Evolutionary conservation across 805 yeast species (phyloP), one percentile per base, ranked within the genome.

Genomic region (Ogataea pini): DNA sequence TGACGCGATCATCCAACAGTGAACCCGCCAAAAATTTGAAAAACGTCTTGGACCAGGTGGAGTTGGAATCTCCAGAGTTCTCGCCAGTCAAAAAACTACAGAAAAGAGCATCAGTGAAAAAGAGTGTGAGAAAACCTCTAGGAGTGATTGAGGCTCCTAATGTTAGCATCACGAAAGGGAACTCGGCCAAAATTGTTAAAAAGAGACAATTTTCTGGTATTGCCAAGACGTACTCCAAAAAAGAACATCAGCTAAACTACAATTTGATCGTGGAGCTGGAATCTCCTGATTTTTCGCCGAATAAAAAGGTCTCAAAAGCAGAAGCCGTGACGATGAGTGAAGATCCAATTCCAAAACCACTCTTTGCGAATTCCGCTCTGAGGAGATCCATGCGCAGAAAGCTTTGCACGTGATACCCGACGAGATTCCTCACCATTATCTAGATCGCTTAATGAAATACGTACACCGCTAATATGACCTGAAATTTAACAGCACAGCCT

Each of bases 221-320:
- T 2, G 42, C 42, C 22, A 39, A 39, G 25, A 39, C 42, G 12
- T 27, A 17, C 17, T 24, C 32, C 7, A 39, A 18, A 22, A 38
- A 38, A 24, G 10, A 12, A 6, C 28, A 38, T 18, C 3, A 14
- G 20, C 10, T 39, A 2, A 39, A 39, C 17, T 39, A 39, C 42
- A 22, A 39, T 8, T 9, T 39, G 37, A 41, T 41, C 4, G 9
- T 28, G 19, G 53, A 47, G 42, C 10, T 36, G 7, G 44, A 46
- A n/a, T 53, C 57, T 9, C 55, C 55, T 17, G 46, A 39, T 7
- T 48, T 37, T 27, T 41, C 52, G n/a, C 56, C 58, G 14, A n/a
- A 48, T n/a, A 49, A 44, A 36, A 28, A 42, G 3, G 6, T 7
- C 9, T 9, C 29, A 28, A 18, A 13, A 10, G 32, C 3, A 20